phyloP scores from a whole-genome alignment of 352 stramenopile genomes.

The Pythium chondricola region DNA sequence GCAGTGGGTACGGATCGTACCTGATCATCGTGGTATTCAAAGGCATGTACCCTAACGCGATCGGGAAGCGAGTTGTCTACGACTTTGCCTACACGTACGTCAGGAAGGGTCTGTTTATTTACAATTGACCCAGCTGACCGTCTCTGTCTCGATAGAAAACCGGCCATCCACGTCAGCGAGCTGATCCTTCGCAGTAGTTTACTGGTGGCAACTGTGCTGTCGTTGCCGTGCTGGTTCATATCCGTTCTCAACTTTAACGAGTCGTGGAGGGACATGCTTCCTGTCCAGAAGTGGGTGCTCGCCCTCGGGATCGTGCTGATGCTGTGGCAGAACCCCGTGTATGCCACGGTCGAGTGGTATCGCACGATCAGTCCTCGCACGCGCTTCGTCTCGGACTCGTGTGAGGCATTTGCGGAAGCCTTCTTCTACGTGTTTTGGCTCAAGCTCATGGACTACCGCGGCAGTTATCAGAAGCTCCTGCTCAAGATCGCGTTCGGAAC shows the following conservation, averaged over 20 bases:
- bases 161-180: constrained; percentile 60
- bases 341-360: constrained; percentile 53
- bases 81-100: constrained; percentile 80
- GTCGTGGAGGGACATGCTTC: constrained; percentile 45
- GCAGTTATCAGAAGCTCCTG: constrained; percentile 12
- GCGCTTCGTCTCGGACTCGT: constrained; percentile 56
- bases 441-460: constrained; percentile 72
- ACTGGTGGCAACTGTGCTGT: constrained; percentile 52
- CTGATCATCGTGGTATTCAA: constrained; percentile 53
- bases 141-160: constrained; percentile 52
- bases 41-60: constrained; percentile 71
- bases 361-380: constrained; percentile 47
- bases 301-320: constrained; percentile 61
- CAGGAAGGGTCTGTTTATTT: background rate
- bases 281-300: constrained; percentile 69
- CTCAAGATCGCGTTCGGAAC: constrained; percentile 37
- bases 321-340: constrained; percentile 82
- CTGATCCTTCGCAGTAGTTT: constrained; percentile 53
- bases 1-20: constrained; percentile 57
- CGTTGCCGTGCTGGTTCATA: constrained; percentile 69
- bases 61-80: constrained; percentile 60
- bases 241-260: constrained; percentile 49
- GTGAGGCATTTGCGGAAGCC: constrained; percentile 60
- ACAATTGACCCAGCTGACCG: background rate
- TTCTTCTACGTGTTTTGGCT: constrained; percentile 82